Percentiles rank a stretch among this genome's conserved stretches.
Evolutionary conservation across 371 early-diverging fungal species (phyloP).

Genomic region (Chytridiales sp.): DNA sequence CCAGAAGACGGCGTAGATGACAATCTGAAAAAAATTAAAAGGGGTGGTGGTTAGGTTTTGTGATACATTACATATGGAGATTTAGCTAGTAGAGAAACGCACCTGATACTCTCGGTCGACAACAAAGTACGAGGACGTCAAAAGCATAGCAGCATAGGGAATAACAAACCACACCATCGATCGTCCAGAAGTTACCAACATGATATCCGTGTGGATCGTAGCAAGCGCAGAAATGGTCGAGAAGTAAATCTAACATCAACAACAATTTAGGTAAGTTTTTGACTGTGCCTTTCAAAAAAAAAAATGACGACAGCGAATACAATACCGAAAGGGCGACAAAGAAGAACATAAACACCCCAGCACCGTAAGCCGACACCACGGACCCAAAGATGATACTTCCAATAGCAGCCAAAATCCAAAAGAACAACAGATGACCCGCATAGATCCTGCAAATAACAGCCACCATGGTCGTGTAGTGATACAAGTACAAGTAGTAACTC

Average conservation of each 20-base stretch:
- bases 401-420: too few species aligned
- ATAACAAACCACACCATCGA: background rate
- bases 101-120: constrained; percentile 1
- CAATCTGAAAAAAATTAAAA: constrained; percentile 2
- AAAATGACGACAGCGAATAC: background rate
- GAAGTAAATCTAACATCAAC: constrained; percentile 6
- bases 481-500: constrained; percentile 5
- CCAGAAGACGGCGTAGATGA: constrained; percentile 14
- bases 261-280: constrained; percentile 3
- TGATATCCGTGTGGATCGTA: constrained; percentile 7
- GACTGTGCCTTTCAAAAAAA: background rate
- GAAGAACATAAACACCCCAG: background rate
- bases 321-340: background rate
- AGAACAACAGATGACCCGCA: background rate
- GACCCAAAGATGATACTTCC: background rate
- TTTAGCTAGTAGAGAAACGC: background rate
- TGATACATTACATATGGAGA: too few species aligned
- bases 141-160: background rate
- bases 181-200: constrained; percentile 9
- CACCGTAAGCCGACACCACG: background rate
- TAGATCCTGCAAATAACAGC: too few species aligned
- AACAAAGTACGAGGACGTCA: background rate
- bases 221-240: background rate
- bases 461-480: constrained; percentile 10
- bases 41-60: background rate